Evolutionary conservation across 306 rosid species (phyloP).

Genomic region (Sphenostylis stenocarpa): DNA sequence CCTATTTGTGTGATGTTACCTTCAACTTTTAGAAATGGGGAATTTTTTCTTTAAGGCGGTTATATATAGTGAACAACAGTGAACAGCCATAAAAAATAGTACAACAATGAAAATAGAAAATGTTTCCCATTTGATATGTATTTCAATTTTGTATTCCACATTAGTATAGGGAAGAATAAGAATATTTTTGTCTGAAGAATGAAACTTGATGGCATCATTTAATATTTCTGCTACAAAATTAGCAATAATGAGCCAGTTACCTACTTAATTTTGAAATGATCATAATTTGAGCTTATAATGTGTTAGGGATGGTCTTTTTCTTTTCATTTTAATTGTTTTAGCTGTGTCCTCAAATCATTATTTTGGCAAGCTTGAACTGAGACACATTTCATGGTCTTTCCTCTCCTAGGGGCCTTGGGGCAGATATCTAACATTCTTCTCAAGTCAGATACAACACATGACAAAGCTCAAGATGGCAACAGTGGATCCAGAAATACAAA

Average conservation of each 20-base stretch:
- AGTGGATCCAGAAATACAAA: slow-evolving; percentile 40
- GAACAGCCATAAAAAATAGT: slow-evolving; percentile 5
- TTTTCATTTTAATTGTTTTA: slow-evolving; percentile 6
- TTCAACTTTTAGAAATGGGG: not conserved
- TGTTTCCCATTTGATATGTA: not conserved
- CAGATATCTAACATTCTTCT: slow-evolving; percentile 54
- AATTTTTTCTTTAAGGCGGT: slow-evolving; percentile 17
- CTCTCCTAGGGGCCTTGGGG: slow-evolving; percentile 63
- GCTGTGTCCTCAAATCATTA: slow-evolving; percentile 26
- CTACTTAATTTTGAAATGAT: slow-evolving; percentile 20
- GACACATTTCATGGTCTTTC: slow-evolving; percentile 28
- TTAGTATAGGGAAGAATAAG: not conserved
- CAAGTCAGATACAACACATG: slow-evolving; percentile 44
- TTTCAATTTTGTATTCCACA: not conserved
- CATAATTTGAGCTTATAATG: slow-evolving; percentile 15
- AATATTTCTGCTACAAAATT: slow-evolving; percentile 5
- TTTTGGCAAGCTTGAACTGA: slow-evolving; percentile 38
- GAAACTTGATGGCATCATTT: slow-evolving; percentile 17
- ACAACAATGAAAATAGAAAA: not conserved
- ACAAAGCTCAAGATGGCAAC: slow-evolving; percentile 41
- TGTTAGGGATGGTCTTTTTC: not conserved
- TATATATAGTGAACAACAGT: not conserved
- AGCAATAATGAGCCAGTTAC: not conserved
- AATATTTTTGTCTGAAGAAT: slow-evolving; percentile 12
- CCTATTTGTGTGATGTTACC: slow-evolving; percentile 5